Evolutionary conservation across 148 eudicot genomes (phyloP), one percentile per base, ranked within the genome.

Genomic region (Persicaria maculosa): DNA sequence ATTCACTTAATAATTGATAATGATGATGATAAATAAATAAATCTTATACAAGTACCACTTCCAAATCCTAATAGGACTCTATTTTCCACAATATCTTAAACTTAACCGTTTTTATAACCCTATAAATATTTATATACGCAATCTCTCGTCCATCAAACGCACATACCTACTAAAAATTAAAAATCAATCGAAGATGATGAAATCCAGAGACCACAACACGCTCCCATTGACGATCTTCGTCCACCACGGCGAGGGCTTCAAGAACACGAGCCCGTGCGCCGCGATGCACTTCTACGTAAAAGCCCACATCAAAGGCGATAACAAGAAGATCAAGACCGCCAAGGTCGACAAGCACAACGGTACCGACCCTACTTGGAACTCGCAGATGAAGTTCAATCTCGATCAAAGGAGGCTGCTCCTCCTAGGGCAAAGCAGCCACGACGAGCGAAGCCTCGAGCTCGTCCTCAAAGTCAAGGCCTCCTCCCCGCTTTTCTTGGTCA

Each of bases 211-310:
- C 5, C 17, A 12, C 61, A 17, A 17, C 25, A n/a, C 1, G 0
- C 61, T 55, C 6, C 61, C 61, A 55, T 55, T 55, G 61, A 55
- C 22, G 61, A 55, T 55, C 61, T n/a, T n/a, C 19, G 22, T 55
- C 1, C 61, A n/a, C 25, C 22, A 55, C 25, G 61, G 61, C 25
- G 61, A 55, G 8, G 61, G 61, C 8, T 55, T 55, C 22, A 55
- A 55, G 61, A 55, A 55, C 61, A 5, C 8, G 22, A 55, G 7
- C 25, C 61, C 61, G 6, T 55, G 61, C 61, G 19, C 61, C 61
- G 9, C 25, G 9, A 55, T 17, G 22, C 61, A 55, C n/a, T 20
- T 55, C 22, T 55, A 55, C 61, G 61, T 55, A 55, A 55, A 55
- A 55, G 61, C 61, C 25, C 25, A n/a, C 9, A 55, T 55, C 61